A percentile compares a stretch with the other conserved stretches of the same genome.
phyloP scores from a whole-genome alignment of 108 stramenopile species.

The Discostella stelligeroides region DNA sequence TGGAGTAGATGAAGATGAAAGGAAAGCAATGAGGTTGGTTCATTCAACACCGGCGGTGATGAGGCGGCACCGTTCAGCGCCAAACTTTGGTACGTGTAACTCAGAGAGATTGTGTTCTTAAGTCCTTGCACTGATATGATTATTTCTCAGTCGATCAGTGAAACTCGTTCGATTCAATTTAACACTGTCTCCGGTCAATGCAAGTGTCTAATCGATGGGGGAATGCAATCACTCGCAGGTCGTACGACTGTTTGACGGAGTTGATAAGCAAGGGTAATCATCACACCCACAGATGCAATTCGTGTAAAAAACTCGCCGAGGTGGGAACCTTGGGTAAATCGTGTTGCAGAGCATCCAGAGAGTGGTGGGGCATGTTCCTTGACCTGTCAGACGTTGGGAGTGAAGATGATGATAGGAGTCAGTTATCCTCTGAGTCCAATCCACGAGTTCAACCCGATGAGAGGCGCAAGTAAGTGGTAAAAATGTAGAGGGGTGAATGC shows the following conservation, averaged over 20 bases:
- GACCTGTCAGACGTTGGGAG: constrained; percentile 20
- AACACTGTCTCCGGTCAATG: no score
- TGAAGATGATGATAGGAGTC: constrained; percentile 13
- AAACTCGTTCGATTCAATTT: no score
- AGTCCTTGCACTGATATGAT: not conserved
- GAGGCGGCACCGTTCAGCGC: not conserved
- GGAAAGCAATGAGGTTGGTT: not conserved
- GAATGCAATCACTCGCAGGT: constrained; percentile 21
- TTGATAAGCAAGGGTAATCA: not conserved
- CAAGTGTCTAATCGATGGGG: constrained; percentile 41
- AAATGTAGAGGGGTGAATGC: no score
- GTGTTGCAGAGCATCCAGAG: not conserved
- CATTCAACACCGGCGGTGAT: constrained; percentile 5
- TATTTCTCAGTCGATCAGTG: not conserved
- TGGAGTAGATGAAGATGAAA: no score
- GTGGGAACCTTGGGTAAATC: not conserved
- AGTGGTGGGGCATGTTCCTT: constrained; percentile 39
- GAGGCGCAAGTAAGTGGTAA: no score
- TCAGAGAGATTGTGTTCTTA: not conserved
- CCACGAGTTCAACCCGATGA: no score
- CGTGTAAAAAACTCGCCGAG: not conserved
- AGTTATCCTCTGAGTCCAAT: no score
- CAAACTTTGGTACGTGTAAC: constrained; percentile 7
- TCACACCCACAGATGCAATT: constrained; percentile 7
- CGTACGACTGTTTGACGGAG: constrained; percentile 19